Conservation (phyloP, 2,329 filamentous ascomycete genomes). For the Aureobasidium namibiae region DNA sequence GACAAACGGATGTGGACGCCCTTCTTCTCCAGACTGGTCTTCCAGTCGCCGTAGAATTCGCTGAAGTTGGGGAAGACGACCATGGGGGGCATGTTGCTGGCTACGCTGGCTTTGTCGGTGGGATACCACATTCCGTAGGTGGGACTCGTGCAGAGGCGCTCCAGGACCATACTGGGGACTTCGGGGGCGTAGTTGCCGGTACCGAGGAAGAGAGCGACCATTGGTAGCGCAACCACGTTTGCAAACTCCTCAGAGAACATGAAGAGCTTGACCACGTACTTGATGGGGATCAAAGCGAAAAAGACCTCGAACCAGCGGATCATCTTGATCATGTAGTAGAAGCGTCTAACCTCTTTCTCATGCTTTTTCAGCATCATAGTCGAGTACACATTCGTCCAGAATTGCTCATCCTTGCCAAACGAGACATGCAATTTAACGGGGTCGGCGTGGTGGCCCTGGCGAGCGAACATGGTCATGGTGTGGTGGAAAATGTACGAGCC, state of each 20-base stretch:
- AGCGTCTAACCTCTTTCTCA: slow-evolving; percentile 47
- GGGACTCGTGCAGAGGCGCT: slow-evolving; percentile 42
- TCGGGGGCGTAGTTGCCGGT: slow-evolving; percentile 68
- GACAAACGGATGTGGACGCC: slow-evolving; percentile 50
- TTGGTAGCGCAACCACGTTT: slow-evolving; percentile 61
- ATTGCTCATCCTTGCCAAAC: slow-evolving; percentile 54
- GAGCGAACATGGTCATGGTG: slow-evolving; percentile 56
- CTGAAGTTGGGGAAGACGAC: slow-evolving; percentile 57
- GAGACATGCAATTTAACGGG: slow-evolving; percentile 54
- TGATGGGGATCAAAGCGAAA: slow-evolving; percentile 54
- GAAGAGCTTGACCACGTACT: slow-evolving; percentile 58
- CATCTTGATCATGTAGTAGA: slow-evolving; percentile 47
- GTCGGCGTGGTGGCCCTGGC: slow-evolving; percentile 48
- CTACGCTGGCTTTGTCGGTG: slow-evolving; percentile 38
- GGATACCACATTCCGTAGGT: slow-evolving; percentile 55
- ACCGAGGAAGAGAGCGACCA: slow-evolving; percentile 65
- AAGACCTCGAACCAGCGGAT: slow-evolving; percentile 53
- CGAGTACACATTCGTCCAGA: slow-evolving; percentile 60
- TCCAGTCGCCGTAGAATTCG: slow-evolving; percentile 55
- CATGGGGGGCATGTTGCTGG: slow-evolving; percentile 46
- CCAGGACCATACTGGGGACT: slow-evolving; percentile 59
- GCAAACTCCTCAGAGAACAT: slow-evolving; percentile 62
- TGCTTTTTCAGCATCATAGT: slow-evolving; percentile 50
- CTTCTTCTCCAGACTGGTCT: slow-evolving; percentile 42
- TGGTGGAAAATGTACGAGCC: slow-evolving; percentile 60